These are phyloP conservation scores for Pichia exigua DNA, from an alignment of 805 yeast species.

Conservation along the genomic window DNA sequence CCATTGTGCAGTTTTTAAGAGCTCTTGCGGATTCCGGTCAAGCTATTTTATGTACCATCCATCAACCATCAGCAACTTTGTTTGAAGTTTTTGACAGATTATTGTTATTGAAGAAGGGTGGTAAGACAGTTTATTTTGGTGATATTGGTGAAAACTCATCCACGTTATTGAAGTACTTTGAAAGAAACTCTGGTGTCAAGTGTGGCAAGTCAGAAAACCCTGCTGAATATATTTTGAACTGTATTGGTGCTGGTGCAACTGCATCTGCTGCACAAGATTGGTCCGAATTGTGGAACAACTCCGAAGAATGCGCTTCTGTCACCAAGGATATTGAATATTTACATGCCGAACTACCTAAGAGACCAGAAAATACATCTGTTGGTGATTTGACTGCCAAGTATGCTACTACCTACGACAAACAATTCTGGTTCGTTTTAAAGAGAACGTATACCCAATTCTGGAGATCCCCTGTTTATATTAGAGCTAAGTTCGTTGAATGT, in stretches of 20 bases:
- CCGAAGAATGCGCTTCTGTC: slow-evolving; percentile 22
- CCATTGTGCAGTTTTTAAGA: slow-evolving; percentile 44
- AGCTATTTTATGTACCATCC: slow-evolving; percentile 51
- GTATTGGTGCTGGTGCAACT: slow-evolving; percentile 80
- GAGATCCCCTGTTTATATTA: slow-evolving; percentile 43
- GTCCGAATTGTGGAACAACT: slow-evolving; percentile 51
- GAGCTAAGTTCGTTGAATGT: slow-evolving; percentile 38
- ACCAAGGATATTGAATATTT: slow-evolving; percentile 26
- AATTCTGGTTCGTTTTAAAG: slow-evolving; percentile 28
- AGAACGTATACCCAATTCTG: slow-evolving; percentile 37
- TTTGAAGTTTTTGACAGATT: slow-evolving; percentile 34
- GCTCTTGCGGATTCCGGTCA: slow-evolving; percentile 45
- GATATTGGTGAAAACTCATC: slow-evolving; percentile 41
- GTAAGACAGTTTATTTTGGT: slow-evolving; percentile 48
- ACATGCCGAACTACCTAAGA: slow-evolving; percentile 14
- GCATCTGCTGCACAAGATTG: slow-evolving; percentile 54
- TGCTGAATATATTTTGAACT: slow-evolving; percentile 67
- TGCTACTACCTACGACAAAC: slow-evolving; percentile 40
- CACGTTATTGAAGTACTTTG: slow-evolving; percentile 39
- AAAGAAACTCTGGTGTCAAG: slow-evolving; percentile 51
- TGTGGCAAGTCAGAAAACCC: slow-evolving; percentile 61
- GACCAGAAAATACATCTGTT: slow-evolving; percentile 21
- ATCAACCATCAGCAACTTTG: slow-evolving; percentile 42
- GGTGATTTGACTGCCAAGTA: slow-evolving; percentile 21
- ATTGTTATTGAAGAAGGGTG: slow-evolving; percentile 40